Evolutionary conservation across 768 basidiomycete species (phyloP), one percentile per base, ranked within the genome.

Genomic region (Leccinum barrowsii): DNA sequence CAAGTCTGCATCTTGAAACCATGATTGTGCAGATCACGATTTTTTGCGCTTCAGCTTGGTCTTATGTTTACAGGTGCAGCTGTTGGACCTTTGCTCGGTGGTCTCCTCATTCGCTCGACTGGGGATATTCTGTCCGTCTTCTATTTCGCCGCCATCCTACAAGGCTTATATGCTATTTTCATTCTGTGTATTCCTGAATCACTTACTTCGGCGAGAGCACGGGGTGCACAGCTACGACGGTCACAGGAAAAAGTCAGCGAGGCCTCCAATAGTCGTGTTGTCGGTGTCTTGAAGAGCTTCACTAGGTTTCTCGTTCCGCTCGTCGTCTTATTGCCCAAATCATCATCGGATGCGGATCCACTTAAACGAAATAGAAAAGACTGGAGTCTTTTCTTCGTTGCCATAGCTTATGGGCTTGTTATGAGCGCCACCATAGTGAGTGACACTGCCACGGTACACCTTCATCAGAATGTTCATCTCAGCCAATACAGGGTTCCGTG

Each of bases 181-280:
- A 66, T 84, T 28, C 80, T 83, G 71, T 72, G 86, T 57, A 26
- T 94, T 50, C 94, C 94, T 0, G 93, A 97, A 71, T 91, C 92
- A 0, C 78, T 94, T 1, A 82, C 86, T 10, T 66, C 71, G 35
- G 74, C 70, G 0, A 75, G 82, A 53, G 84, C 80, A 56, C 60
- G 63, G 57, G 56, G 64, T 44, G 65, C 69, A 59, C 42, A 61
- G 55, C 40, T 61, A 53, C 66, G 66, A 4, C 19, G 46, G 26
- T 55, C 32, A 54, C 51, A 56, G 42, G 57, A 63, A 59, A n/a
- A 66, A 64, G 34, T 51, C 26, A 56, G 34, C 8, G 35, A 49
- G 4, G 40, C 49, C 4, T 35, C 61, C 7, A 34, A 46, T 12
- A 19, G 50, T 30, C 50, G 21, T 35, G 26, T 26, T 52, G 19